Conservation (phyloP, 805 yeast genomes). For the Limtongia smithiae region DNA sequence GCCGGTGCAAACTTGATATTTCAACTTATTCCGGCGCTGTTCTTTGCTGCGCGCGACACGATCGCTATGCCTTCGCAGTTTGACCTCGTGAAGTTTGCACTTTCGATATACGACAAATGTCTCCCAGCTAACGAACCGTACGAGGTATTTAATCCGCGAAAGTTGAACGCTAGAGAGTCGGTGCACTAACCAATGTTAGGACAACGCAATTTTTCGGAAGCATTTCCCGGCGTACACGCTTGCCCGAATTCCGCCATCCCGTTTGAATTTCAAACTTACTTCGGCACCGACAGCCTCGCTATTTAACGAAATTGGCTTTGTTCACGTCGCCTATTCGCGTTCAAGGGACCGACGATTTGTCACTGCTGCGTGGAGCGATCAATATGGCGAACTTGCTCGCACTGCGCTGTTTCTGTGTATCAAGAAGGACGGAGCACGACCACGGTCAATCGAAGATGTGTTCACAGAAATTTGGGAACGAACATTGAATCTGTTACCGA, state of each 20-base stretch:
- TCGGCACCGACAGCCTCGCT: slow-evolving; percentile 36
- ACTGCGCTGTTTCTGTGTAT: slow-evolving; percentile 49
- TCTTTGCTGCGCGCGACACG: slow-evolving; percentile 32
- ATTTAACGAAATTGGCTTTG: slow-evolving; percentile 63
- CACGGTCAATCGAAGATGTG: slow-evolving; percentile 34
- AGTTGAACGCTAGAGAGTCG: neutral
- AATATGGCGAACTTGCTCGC: slow-evolving; percentile 60
- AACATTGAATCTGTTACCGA: slow-evolving; percentile 30
- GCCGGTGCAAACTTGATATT: slow-evolving; percentile 13
- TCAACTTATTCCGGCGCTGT: slow-evolving; percentile 21
- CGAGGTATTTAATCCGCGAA: neutral
- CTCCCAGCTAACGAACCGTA: slow-evolving; percentile 4
- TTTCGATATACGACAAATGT: slow-evolving; percentile 36
- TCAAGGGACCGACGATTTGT: slow-evolving; percentile 81
- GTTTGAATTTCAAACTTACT: slow-evolving; percentile 33
- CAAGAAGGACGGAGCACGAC: slow-evolving; percentile 25
- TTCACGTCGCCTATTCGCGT: slow-evolving; percentile 83
- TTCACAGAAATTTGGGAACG: slow-evolving; percentile 37
- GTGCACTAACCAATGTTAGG: neutral
- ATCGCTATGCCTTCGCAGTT: slow-evolving; percentile 34
- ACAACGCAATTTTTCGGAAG: neutral
- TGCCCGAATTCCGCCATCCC: slow-evolving; percentile 37
- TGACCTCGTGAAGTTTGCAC: slow-evolving; percentile 31
- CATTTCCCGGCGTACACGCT: slow-evolving; percentile 36
- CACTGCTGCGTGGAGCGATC: slow-evolving; percentile 86